Base-by-base conservation (phyloP, 768 basidiomycete genomes). In the Lactifluus volemus region DNA sequence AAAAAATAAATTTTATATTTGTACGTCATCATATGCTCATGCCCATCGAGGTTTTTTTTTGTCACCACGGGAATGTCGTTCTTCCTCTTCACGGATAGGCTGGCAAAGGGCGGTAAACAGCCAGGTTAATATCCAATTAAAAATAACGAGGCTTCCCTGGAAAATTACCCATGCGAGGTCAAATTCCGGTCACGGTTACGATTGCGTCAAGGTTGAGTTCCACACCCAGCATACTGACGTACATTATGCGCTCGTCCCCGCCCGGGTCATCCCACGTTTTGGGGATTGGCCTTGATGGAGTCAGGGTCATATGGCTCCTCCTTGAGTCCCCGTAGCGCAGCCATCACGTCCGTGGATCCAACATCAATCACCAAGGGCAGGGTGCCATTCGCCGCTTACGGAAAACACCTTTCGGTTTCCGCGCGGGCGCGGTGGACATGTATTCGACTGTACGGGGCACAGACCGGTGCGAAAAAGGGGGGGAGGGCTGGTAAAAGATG, bases 331-430 rank as follows among this genome's bases (percentile, higher is more conserved):
- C 93, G 72, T 14, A 93, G 72, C 0, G 83, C 80, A 0, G 87
- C 82, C 69, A 93, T 92, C 54, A 85, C 77, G 70, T 93, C 90
- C 9, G 88, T 88, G 66, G 79, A 88, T 59, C 85, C 76, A 14
- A 83, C 84, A 1, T 80, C 73, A 19, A 92, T 71, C 2, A 91
- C 87, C 17, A 94, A 74, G 0, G 86, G 82, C 0, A 85, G 69
- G 19, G 73, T 62, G 12, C 88, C 86, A 79, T 86, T 58, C 5
- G 34, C 51, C 32, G 59, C 51, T 12, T 30, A 68, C 64, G 71
- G 69, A 64, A 80, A 76, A 68, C 74, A 76, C n/a, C 49, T 39
- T 8, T 61, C 69, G 17, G 68, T 68, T 64, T 73, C 68, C 11
- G 65, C 92, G 84, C 17, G 85, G 88, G 72, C 92, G 25, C 25